Evolutionary conservation across 202 grass and related monocot species (phyloP).

Genomic region (Musa balbisiana): DNA sequence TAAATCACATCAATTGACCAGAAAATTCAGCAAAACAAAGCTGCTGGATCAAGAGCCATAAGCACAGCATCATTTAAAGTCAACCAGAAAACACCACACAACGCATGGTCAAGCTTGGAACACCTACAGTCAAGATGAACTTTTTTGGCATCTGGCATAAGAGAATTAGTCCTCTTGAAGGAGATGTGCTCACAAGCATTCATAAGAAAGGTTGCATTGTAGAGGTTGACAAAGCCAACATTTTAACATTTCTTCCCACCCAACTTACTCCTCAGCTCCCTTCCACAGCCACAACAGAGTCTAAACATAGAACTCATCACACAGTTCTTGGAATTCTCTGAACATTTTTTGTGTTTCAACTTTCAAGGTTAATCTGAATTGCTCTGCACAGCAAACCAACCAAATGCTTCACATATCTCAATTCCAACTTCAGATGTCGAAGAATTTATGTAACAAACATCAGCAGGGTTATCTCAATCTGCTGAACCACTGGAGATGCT

Average conservation of each 20-base stretch:
- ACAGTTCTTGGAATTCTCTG: background rate
- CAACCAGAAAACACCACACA: too few species aligned
- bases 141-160: too few species aligned
- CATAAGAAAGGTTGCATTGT: background rate
- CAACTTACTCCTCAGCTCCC: background rate
- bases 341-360: background rate
- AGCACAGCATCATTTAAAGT: too few species aligned
- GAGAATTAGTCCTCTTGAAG: background rate
- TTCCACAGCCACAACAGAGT: background rate
- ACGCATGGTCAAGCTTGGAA: too few species aligned
- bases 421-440: background rate
- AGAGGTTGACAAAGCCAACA: background rate
- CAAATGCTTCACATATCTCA: background rate
- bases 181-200: background rate
- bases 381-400: background rate
- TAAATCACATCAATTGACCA: background rate
- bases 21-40: background rate
- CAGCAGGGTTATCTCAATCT: background rate
- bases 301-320: background rate
- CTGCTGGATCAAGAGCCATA: too few species aligned
- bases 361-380: background rate
- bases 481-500: constrained; percentile 7
- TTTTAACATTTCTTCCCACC: background rate
- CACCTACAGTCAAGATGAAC: too few species aligned
- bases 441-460: background rate